Evolutionary conservation across 257 asterid species (phyloP).

Genomic region (Salvia splendens): DNA sequence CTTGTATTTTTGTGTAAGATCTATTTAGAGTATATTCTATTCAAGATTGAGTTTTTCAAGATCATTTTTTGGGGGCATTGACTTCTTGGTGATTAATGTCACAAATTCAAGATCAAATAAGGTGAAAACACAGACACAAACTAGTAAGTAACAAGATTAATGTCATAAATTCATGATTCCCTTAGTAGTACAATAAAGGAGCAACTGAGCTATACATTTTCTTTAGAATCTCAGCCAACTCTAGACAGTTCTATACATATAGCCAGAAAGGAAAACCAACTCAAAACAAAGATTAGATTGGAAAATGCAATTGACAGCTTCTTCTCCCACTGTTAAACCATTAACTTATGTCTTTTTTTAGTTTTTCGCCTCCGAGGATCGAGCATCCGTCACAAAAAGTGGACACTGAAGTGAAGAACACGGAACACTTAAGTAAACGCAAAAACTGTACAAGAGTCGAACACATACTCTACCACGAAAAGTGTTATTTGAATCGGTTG

Average conservation of each 20-base stretch:
- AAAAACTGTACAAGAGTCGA: conserved; percentile 41
- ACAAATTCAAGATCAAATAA: too few species aligned
- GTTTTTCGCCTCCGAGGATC: conserved; percentile 30
- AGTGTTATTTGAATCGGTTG: conserved; percentile 18
- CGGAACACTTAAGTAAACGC: conserved; percentile 35
- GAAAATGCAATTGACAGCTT: conserved; percentile 28
- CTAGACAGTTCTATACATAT: conserved; percentile 44
- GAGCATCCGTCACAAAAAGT: conserved; percentile 51
- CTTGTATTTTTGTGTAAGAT: not conserved
- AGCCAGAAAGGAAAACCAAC: conserved; percentile 24
- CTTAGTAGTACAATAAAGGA: conserved; percentile 20
- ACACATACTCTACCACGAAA: conserved; percentile 34
- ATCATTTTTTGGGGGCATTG: too few species aligned
- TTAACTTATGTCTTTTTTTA: conserved; percentile 26
- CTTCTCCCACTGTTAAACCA: conserved; percentile 35
- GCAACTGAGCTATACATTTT: conserved; percentile 30
- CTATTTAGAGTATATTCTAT: not conserved
- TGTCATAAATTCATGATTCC: conserved; percentile 27
- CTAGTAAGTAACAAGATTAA: conserved; percentile 6
- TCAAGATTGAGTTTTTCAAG: not conserved
- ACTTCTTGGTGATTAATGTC: too few species aligned
- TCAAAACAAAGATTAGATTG: not conserved
- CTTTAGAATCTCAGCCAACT: conserved; percentile 34
- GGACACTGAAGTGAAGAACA: conserved; percentile 38
- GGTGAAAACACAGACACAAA: not conserved